Percentiles rank a stretch among this genome's conserved stretches.
Evolutionary conservation across 768 basidiomycete genomes (phyloP).

Genomic region (Phaeotremella skinneri): DNA sequence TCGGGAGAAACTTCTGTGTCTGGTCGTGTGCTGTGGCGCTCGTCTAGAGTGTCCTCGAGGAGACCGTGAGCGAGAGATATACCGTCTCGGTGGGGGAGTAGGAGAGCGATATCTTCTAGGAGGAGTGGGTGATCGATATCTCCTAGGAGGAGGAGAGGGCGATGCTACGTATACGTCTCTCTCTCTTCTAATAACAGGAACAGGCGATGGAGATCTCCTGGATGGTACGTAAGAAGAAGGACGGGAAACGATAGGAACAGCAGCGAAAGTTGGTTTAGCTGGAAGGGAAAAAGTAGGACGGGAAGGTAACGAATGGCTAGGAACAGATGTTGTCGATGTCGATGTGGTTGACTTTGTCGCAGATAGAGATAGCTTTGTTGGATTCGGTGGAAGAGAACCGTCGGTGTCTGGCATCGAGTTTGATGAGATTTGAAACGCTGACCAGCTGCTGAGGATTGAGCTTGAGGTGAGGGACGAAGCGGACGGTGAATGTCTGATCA

Average conservation of each 20-base stretch:
- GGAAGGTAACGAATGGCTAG: constrained; percentile 7
- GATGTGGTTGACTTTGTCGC: background rate
- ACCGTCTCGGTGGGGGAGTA: constrained; percentile 8
- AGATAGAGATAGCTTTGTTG: background rate
- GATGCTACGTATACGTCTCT: constrained; percentile 10
- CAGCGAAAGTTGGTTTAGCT: constrained; percentile 14
- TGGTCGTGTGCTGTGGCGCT: background rate
- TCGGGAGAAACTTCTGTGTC: constrained; percentile 1
- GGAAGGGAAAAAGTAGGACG: constrained; percentile 19
- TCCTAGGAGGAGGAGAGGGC: background rate
- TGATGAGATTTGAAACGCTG: background rate
- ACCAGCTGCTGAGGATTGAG: no score
- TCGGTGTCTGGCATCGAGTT: background rate
- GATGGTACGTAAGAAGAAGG: constrained; percentile 10
- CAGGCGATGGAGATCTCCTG: constrained; percentile 5
- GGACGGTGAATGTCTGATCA: no score
- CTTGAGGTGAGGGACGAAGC: no score
- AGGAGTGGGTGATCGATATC: constrained; percentile 1
- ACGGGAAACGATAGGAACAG: background rate
- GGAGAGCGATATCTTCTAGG: constrained; percentile 13
- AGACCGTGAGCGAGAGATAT: constrained; percentile 13
- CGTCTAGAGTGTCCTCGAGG: background rate
- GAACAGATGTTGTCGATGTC: background rate
- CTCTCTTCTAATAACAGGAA: constrained; percentile 2
- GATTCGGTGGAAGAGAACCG: background rate